These are phyloP conservation scores for Xanthoconium purpureum DNA, from an alignment of 768 basidiomycete species.

Conservation along the genomic window DNA sequence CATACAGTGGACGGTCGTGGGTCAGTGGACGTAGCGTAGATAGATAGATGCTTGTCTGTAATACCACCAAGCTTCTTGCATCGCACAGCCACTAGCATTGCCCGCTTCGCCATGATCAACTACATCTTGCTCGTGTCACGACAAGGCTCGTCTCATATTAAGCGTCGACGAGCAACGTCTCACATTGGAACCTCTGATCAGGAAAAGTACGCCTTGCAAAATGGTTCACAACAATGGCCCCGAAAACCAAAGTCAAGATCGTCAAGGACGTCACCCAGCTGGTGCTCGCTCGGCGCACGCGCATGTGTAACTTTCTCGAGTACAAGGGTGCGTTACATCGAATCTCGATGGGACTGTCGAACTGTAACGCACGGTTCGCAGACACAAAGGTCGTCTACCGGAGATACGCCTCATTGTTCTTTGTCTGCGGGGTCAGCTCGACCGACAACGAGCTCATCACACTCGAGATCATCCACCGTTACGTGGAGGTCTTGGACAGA, in stretches of 20 bases:
- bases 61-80: background rate
- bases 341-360: background rate
- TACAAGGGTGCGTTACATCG: conserved; percentile 72
- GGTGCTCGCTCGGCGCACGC: conserved; percentile 79
- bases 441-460: conserved; percentile 90
- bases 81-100: conserved; percentile 25
- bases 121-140: conserved; percentile 92
- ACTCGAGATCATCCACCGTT: conserved; percentile 91
- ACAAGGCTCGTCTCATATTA: conserved; percentile 57
- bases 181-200: conserved; percentile 30
- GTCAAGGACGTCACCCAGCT: conserved; percentile 95
- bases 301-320: conserved; percentile 96
- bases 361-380: conserved; percentile 22
- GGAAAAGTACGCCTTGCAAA: conserved; percentile 94
- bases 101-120: conserved; percentile 61
- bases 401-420: conserved; percentile 94
- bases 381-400: conserved; percentile 90
- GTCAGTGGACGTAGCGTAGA: too few species aligned
- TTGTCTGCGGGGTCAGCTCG: conserved; percentile 81
- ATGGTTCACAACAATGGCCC: conserved; percentile 87
- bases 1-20: background rate
- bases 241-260: conserved; percentile 84
- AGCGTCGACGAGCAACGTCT: conserved; percentile 4
- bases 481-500: conserved; percentile 80
- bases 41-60: background rate